Evolutionary conservation across 192 early-diverging fungal species (phyloP), one percentile per base, ranked within the genome.

Genomic region (Coemansia sp.): DNA sequence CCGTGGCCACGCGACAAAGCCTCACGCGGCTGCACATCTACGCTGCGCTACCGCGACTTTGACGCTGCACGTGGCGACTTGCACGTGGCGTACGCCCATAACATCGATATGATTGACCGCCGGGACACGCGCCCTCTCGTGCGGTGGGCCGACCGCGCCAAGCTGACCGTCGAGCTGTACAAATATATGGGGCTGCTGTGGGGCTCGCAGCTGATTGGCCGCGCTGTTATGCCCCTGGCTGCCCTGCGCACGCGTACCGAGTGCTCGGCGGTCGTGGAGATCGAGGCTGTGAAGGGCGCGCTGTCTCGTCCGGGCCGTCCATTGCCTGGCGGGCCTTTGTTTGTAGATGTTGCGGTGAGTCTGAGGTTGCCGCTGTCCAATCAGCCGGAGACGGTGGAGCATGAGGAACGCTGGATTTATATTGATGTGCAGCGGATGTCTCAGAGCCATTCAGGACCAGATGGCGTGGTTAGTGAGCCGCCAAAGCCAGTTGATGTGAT

Each of bases 121-220:
- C 66, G 64, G 15, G 23, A 58, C 34, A 57, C 56, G 44, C 76
- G 76, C 8, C 76, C 76, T 23, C 52, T 79, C 36, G 28, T 56
- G 60, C 58, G 76, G 1, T 79, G 76, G 76, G 60, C 64, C 42
- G 76, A 79, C 31, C 62, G 76, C 52, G 76, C 70, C 28, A 64
- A 56, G 56, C 67, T 79, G 18, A 47, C 37, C 8, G 47, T 79
- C 21, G 76, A 79, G 60, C 69, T 79, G 34, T 65, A 79, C 70
- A 72, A 73, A 63, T 79, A 79, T 58, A 53, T 56, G 61, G 76
- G 76, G 28, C 52, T 79, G 18, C 50, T 79, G 7, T 79, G 76
- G 76, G 76, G 76, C 21, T 73, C 76, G 38, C 76, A 69, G 67
- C 70, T 79, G n/a, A 55, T 79, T 51, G 76, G 70, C 23, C 34